These are phyloP conservation scores for Euphorbia schlechtendalii DNA, from an alignment of 441 rosid species.

Conservation along the genomic window DNA sequence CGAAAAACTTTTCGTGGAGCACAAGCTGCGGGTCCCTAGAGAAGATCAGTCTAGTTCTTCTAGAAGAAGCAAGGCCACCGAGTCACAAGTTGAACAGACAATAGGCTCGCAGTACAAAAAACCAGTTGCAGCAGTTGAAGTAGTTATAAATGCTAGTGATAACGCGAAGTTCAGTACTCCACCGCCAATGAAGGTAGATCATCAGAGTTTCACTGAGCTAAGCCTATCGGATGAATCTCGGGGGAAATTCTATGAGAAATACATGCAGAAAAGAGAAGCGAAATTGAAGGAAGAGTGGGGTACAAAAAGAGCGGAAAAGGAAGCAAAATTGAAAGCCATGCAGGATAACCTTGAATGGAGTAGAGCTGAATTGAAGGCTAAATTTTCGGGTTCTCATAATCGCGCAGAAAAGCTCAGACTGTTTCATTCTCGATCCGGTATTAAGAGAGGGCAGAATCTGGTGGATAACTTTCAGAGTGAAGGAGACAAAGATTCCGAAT, in stretches of 20 bases:
- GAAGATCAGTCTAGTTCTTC: constrained; percentile 71
- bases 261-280: constrained; percentile 87
- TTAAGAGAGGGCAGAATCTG: constrained; percentile 80
- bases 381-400: constrained; percentile 49
- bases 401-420: constrained; percentile 71
- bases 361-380: constrained; percentile 83
- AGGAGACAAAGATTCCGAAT: constrained; percentile 62
- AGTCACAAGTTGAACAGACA: constrained; percentile 42
- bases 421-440: constrained; percentile 44
- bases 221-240: constrained; percentile 64
- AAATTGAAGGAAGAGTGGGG: constrained; percentile 95
- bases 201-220: constrained; percentile 47
- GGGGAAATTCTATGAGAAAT: constrained; percentile 78
- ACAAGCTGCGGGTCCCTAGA: constrained; percentile 81
- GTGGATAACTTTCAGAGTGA: constrained; percentile 58
- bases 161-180: constrained; percentile 50
- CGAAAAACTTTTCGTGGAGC: constrained; percentile 93
- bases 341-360: constrained; percentile 83
- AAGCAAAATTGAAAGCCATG: constrained; percentile 85
- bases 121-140: constrained; percentile 32
- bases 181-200: constrained; percentile 44
- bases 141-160: constrained; percentile 33
- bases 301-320: constrained; percentile 75
- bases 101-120: constrained; percentile 37
- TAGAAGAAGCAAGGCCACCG: constrained; percentile 60